Evolutionary conservation across 257 asterid species (phyloP).

Genomic region (Nicotiana tabacum): DNA sequence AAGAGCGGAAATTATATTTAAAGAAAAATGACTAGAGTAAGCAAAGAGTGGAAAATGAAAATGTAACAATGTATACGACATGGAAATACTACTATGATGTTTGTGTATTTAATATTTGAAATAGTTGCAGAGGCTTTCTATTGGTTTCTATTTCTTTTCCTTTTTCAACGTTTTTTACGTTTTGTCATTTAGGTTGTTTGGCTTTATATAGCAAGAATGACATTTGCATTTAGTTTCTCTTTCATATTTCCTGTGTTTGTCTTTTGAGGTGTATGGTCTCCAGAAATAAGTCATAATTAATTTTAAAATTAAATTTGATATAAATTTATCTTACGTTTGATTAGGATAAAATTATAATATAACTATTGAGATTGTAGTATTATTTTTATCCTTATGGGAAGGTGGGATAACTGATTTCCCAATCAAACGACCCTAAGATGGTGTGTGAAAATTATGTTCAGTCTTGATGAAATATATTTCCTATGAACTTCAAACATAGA

Average conservation of each 20-base stretch:
- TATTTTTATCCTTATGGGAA: fast-evolving
- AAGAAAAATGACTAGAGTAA: not conserved
- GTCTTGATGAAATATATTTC: too few species aligned
- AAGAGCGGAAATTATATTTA: not conserved
- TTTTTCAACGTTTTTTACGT: not conserved
- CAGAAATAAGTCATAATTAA: too few species aligned
- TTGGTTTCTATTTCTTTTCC: not conserved
- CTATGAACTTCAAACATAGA: too few species aligned
- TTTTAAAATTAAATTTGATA: too few species aligned
- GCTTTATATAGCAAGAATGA: not conserved
- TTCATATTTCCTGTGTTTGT: not conserved
- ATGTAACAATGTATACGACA: not conserved
- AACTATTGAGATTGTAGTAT: fast-evolving
- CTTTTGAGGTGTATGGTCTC: not conserved
- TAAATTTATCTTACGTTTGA: too few species aligned
- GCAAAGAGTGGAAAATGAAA: not conserved
- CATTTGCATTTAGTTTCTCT: not conserved
- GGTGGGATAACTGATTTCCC: too few species aligned
- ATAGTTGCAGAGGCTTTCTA: conserved; percentile 2
- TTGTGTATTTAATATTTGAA: not conserved
- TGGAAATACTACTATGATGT: not conserved
- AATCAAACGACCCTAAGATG: too few species aligned
- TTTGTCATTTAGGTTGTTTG: not conserved
- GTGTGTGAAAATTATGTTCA: too few species aligned
- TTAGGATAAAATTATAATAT: too few species aligned